Evolutionary conservation across 805 yeast species (phyloP).

Genomic region (Tetrapisispora fleetii): DNA sequence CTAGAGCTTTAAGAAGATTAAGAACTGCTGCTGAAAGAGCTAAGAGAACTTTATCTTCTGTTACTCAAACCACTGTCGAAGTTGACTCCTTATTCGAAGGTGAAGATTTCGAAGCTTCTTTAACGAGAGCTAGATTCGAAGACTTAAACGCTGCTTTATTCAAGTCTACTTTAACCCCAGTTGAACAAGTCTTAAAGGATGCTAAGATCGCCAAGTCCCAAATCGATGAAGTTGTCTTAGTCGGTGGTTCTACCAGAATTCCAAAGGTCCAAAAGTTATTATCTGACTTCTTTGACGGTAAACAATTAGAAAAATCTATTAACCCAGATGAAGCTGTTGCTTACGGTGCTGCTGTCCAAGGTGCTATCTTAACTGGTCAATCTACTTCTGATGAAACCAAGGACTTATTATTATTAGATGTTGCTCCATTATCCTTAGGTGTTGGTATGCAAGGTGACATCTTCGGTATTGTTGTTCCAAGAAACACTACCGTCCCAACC

Average conservation of each 20-base stretch:
- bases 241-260: constrained; percentile 91
- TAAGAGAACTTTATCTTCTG: constrained; percentile 70
- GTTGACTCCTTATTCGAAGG: constrained; percentile 91
- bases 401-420: constrained; percentile 1
- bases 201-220: constrained; percentile 73
- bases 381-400: constrained; percentile 1
- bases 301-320: constrained; percentile 35
- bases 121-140: constrained; percentile 1
- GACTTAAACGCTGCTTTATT: constrained; percentile 71
- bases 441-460: constrained; percentile 74
- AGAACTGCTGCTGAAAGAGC: constrained; percentile 1
- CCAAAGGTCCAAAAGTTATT: constrained; percentile 44
- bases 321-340: constrained; percentile 2
- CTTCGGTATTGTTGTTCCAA: constrained; percentile 96
- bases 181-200: constrained; percentile 89
- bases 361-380: constrained; percentile 1
- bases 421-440: constrained; percentile 3
- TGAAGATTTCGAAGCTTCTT: constrained; percentile 63
- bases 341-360: constrained; percentile 1
- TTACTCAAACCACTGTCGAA: constrained; percentile 91
- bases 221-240: constrained; percentile 90
- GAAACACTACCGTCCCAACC: constrained; percentile 98
- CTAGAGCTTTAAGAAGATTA: constrained; percentile 75
- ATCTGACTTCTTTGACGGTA: constrained; percentile 92
- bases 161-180: constrained; percentile 90